These are phyloP conservation scores for Russula earlei DNA, from an alignment of 768 basidiomycete genomes.

Conservation along the genomic window DNA sequence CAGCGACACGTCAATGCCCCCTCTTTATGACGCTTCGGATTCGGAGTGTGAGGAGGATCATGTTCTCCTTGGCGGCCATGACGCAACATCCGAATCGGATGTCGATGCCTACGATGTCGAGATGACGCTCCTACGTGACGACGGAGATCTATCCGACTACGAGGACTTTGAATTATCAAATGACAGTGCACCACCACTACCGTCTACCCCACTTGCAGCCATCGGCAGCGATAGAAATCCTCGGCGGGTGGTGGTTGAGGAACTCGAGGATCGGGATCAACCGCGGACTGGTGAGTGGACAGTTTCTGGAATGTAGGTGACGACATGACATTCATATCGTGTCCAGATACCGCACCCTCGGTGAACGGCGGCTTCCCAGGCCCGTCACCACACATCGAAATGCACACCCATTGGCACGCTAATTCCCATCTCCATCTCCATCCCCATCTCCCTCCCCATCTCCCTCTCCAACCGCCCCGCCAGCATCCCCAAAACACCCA, in stretches of 20 bases:
- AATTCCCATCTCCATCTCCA: not conserved
- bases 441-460: not conserved
- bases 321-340: not conserved
- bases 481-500: not conserved
- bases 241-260: constrained; percentile 11
- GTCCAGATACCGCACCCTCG: not conserved
- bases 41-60: constrained; percentile 13
- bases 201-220: not conserved
- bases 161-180: not conserved
- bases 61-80: not conserved
- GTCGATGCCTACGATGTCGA: constrained; percentile 19
- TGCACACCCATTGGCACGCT: not conserved
- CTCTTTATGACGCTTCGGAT: constrained; percentile 12
- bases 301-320: not conserved
- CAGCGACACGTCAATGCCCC: constrained; percentile 15
- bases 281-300: constrained; percentile 6
- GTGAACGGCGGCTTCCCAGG: not conserved
- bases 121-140: constrained; percentile 12
- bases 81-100: constrained; percentile 15
- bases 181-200: not conserved
- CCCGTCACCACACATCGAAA: not conserved
- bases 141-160: constrained; percentile 1
- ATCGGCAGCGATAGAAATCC: not conserved
- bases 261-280: constrained; percentile 7
- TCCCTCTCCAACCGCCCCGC: not conserved